Evolutionary conservation across 164 flowering plant genomes (phyloP), one percentile per base, ranked within the genome.

Genomic region (Platanus orientalis): DNA sequence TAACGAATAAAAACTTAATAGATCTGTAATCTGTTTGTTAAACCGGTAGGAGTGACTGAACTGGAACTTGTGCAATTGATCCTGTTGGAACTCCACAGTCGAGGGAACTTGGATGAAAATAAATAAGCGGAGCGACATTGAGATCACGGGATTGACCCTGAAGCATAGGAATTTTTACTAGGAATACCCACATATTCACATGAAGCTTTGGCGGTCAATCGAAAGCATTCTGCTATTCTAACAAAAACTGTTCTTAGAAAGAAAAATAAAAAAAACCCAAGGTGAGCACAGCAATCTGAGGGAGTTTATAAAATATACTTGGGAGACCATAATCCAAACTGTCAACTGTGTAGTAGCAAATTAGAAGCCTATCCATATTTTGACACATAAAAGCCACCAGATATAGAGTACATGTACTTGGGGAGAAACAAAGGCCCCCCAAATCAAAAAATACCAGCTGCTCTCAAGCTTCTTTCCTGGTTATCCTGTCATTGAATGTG

Each of bases 391-490:
- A 45, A 11, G 13, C 27, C 23, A 2, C 34, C 34, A 32, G 26
- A 29, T 48, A 50, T 21, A 16, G 30, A n/a, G 40, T 57, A 65
- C 48, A 65, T 49, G 25, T 10, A 36, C 21, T n/a, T 40, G 20
- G 26, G 54, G 45, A 16, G 42, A 14, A 25, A 57, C 4, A 48
- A 11, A 7, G 39, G 20, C 20, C 20, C 49, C 25, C 10, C 19
- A 10, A 6, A 20, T 21, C 13, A 27, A 19, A 29, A 48, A 13
- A 40, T 21, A 14, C 24, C 57, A 42, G 26, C 57, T 30, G 17
- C 55, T 58, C 47, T 90, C 82, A 94, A 50, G 97, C 97, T 81
- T 94, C 97, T 76, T 94, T 94, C 73, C 91, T 79, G 6, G 95
- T 87, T 70, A 94, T 86, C 89, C 98, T 94, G 85, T 65, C 28